Conservation (phyloP, 345 rosid genomes). For the Limnanthes douglasii region DNA sequence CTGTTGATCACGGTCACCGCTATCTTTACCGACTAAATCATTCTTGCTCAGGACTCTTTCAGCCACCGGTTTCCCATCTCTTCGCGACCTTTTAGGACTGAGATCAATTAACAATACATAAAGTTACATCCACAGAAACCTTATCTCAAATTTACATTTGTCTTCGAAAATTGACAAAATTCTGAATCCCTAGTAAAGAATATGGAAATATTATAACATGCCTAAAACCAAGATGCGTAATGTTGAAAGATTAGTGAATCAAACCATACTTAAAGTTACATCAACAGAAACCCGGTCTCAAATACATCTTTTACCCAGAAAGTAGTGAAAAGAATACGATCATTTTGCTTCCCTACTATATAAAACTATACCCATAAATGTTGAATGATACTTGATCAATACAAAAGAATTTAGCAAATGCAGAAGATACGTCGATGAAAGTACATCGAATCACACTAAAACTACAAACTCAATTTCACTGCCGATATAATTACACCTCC, state of each 20-base stretch:
- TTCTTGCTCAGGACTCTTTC: constrained; percentile 21
- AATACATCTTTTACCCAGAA: too few species aligned
- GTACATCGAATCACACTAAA: too few species aligned
- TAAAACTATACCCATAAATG: too few species aligned
- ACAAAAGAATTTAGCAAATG: too few species aligned
- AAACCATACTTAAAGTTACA: background rate
- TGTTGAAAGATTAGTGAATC: background rate
- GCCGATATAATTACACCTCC: too few species aligned
- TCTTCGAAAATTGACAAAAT: background rate
- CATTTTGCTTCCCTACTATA: too few species aligned
- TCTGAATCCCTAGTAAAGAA: background rate
- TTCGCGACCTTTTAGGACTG: constrained; percentile 78
- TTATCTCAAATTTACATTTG: background rate
- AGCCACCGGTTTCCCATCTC: constrained; percentile 46
- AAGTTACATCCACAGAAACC: background rate
- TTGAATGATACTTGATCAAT: too few species aligned
- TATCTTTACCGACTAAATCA: constrained; percentile 23
- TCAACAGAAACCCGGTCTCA: background rate
- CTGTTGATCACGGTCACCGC: constrained; percentile 20
- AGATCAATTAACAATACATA: constrained; percentile 5
- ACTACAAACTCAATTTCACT: too few species aligned
- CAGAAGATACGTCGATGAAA: too few species aligned
- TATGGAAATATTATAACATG: background rate
- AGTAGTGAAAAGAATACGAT: too few species aligned
- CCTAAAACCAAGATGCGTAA: background rate